Evolutionary conservation across 2,329 filamentous ascomycete genomes (phyloP).

Genomic region (Aspergillus calidoustus): DNA sequence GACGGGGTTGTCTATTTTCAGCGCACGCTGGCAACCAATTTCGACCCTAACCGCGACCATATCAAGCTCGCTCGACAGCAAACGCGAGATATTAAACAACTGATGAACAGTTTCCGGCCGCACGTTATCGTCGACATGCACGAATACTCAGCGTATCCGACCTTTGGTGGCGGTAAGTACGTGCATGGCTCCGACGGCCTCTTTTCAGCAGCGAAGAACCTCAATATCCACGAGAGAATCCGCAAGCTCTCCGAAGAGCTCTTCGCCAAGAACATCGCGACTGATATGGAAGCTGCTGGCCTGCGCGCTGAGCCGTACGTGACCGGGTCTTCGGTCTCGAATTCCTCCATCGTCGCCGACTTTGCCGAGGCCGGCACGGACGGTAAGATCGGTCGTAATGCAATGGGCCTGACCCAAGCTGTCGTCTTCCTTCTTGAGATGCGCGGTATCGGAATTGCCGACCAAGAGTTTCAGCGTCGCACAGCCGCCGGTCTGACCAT

Average conservation of each 20-base stretch:
- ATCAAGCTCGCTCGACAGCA: conserved; percentile 14
- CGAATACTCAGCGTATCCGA: neutral
- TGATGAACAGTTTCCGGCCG: conserved; percentile 5
- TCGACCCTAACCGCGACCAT: conserved; percentile 16
- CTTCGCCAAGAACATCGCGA: conserved; percentile 11
- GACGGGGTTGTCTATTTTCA: conserved; percentile 15
- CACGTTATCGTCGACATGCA: conserved; percentile 14
- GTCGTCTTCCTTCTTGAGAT: conserved; percentile 11
- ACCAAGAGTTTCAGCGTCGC: conserved; percentile 14
- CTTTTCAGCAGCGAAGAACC: conserved; percentile 14
- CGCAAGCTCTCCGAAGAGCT: conserved; percentile 12
- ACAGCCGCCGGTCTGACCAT: conserved; percentile 9
- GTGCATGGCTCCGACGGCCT: conserved; percentile 8
- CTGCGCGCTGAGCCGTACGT: conserved; percentile 15
- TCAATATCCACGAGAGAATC: conserved; percentile 13
- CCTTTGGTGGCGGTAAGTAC: conserved; percentile 4
- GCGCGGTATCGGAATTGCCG: conserved; percentile 11
- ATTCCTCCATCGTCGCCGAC: conserved; percentile 1
- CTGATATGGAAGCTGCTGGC: conserved; percentile 7
- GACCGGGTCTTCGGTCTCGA: conserved; percentile 4
- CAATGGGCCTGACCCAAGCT: conserved; percentile 14
- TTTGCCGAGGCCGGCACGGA: conserved; percentile 15
- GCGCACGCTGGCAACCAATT: conserved; percentile 7
- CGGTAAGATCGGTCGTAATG: conserved; percentile 11
- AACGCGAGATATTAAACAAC: conserved; percentile 12